phyloP scores from a whole-genome alignment of 495 filamentous ascomycete genomes.

The Annulohypoxylon stygium region DNA sequence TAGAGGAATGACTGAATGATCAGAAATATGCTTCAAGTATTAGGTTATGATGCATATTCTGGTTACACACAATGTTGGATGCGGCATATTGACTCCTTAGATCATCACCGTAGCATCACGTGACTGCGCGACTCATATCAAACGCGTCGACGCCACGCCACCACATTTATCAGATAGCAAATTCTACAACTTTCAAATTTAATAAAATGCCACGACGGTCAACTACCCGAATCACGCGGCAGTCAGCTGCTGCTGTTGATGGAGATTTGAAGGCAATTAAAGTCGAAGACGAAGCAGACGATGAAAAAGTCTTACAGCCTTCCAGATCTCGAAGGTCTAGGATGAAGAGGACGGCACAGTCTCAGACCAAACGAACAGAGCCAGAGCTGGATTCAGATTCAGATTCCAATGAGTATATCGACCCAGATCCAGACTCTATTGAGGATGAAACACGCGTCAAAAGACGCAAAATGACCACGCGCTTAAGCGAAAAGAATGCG shows the following conservation, averaged over 20 bases:
- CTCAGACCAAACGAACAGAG: neutral
- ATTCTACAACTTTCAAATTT: neutral
- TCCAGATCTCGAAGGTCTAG: neutral
- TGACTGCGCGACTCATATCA: slow-evolving; percentile 30
- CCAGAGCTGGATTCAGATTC: slow-evolving; percentile 13
- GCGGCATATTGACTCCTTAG: too few relatives aligned
- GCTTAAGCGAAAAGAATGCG: slow-evolving; percentile 11
- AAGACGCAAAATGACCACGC: slow-evolving; percentile 31
- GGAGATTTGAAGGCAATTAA: neutral
- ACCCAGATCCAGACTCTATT: neutral
- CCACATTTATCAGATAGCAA: neutral
- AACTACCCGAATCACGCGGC: slow-evolving; percentile 18
- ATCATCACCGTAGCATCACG: slow-evolving; percentile 18
- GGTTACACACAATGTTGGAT: neutral
- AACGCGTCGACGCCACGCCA: slow-evolving; percentile 19
- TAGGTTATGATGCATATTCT: neutral
- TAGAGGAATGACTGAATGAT: slow-evolving; percentile 6
- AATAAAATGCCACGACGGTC: slow-evolving; percentile 39
- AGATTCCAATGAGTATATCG: slow-evolving; percentile 19
- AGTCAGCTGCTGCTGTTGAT: slow-evolving; percentile 5
- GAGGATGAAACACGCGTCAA: slow-evolving; percentile 17
- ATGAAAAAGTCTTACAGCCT: neutral
- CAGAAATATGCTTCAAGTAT: neutral
- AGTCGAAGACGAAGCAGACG: neutral
- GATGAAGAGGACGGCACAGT: slow-evolving; percentile 22